Evolutionary conservation across 2,329 filamentous ascomycete species (phyloP), one percentile per base, ranked within the genome.

Genomic region (Knufia petricola): DNA sequence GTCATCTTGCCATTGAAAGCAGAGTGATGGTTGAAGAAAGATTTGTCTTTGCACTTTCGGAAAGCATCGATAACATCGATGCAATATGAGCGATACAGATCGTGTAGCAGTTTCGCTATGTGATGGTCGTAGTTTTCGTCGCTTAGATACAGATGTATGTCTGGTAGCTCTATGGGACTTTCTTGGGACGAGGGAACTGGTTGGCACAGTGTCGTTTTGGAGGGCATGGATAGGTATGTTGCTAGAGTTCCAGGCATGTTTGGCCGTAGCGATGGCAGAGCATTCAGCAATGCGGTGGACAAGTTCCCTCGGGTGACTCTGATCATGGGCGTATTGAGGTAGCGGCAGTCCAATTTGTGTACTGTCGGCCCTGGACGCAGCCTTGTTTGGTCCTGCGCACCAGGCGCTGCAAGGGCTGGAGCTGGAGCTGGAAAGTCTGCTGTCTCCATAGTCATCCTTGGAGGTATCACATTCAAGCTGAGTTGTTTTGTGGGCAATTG

Each of bases 1-100:
- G 92, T 98, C 59, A 98, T 77, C 1, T 89, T 96, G 48, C 92
- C 92, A 61, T 95, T 87, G 64, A 98, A 96, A 1, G 90, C 92
- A 4, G 85, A 89, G 64, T 94, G 95, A 13, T 95, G 78, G 56
- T 94, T 87, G 64, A 95, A 94, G 64, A 98, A 94, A 4, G 88
- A 90, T 69, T 95, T 94, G 66, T 95, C 87, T 62, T 92, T 94
- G 74, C 90, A 95, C 65, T 87, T 96, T 24, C 92, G 85, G 53
- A 98, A 88, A 59, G 87, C 90, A 66, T 98, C 92, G 26, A 98
- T 85, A 3, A 98, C 76, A 1, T 89, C 95, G 12, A 92, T 95
- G 64, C 89, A 95, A 63, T 96, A 90, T 2, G 90, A 92, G 43
- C 88, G 81, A 63, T 98, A 98, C 20, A 96, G 75, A 3, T 90